Conservation (phyloP, 805 yeast genomes). For the Myxozyma neotropica region DNA sequence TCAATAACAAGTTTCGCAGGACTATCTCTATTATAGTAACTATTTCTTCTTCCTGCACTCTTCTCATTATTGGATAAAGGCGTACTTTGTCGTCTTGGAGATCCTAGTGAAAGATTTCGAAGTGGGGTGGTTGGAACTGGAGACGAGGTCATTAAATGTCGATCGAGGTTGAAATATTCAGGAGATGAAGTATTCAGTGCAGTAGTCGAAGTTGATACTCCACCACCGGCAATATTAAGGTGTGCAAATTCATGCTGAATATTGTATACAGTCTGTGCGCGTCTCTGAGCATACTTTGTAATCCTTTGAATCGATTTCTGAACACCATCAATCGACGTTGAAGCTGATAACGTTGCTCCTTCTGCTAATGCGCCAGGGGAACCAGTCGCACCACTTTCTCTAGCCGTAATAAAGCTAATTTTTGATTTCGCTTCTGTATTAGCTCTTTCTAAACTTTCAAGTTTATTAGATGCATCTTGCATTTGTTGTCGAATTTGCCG, state of each 20-base stretch:
- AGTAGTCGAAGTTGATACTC: background rate
- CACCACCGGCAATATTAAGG: background rate
- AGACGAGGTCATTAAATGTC: background rate
- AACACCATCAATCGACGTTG: constrained; percentile 25
- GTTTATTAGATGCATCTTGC: background rate
- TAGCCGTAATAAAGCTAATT: constrained; percentile 5
- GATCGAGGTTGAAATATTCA: background rate
- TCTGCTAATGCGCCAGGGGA: background rate
- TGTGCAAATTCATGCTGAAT: constrained; percentile 11
- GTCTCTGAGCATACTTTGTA: constrained; percentile 21
- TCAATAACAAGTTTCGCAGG: constrained; percentile 9
- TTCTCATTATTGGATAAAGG: background rate
- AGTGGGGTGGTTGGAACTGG: background rate
- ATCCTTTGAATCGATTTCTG: constrained; percentile 25
- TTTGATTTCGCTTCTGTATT: constrained; percentile 25
- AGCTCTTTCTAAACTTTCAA: constrained; percentile 20
- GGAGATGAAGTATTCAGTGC: background rate
- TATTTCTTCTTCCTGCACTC: background rate
- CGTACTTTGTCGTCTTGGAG: background rate
- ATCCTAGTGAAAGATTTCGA: background rate
- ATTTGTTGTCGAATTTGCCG: constrained; percentile 16
- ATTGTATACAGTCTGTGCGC: constrained; percentile 18
- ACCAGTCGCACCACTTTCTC: background rate
- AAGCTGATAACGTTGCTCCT: background rate
- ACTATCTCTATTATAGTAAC: background rate